These are phyloP conservation scores for Yarrowia deformans DNA, from an alignment of 805 yeast species.

Conservation along the genomic window DNA sequence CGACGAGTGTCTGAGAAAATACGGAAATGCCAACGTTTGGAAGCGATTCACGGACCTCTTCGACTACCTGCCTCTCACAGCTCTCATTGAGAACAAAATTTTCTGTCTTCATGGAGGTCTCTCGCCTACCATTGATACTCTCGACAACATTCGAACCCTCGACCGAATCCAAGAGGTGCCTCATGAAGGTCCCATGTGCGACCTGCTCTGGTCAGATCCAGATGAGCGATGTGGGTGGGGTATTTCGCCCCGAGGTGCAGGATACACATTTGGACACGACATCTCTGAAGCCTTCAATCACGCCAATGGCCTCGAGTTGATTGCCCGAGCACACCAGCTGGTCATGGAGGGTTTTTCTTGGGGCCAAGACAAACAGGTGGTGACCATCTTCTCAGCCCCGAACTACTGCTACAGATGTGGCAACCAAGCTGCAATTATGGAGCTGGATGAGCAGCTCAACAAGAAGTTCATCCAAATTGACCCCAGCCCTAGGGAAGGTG, in stretches of 20 bases:
- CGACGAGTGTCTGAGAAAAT: conserved; percentile 94
- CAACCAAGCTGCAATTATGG: conserved; percentile 98
- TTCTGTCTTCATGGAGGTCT: conserved; percentile 96
- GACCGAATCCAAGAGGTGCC: conserved; percentile 97
- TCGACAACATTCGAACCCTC: conserved; percentile 91
- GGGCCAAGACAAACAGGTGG: conserved; percentile 94
- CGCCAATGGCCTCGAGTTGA: conserved; percentile 82
- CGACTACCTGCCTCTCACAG: conserved; percentile 95
- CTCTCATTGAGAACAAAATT: conserved; percentile 89
- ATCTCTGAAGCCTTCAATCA: conserved; percentile 95
- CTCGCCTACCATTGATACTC: conserved; percentile 94
- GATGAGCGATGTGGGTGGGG: conserved; percentile 99
- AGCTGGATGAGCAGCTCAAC: conserved; percentile 90
- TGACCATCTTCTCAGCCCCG: conserved; percentile 94
- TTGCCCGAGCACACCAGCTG: conserved; percentile 96
- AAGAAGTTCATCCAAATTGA: conserved; percentile 91
- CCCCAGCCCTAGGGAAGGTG: conserved; percentile 95
- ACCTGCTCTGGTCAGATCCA: conserved; percentile 94
- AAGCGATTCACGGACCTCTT: conserved; percentile 90
- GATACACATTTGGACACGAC: conserved; percentile 98
- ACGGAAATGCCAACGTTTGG: conserved; percentile 95
- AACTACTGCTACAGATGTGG: conserved; percentile 98
- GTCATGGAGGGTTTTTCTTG: conserved; percentile 98
- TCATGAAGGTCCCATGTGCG: conserved; percentile 98
- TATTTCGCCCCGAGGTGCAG: conserved; percentile 98